A percentile compares a stretch with the other conserved stretches of the same genome.
Evolutionary conservation across 805 yeast species (phyloP).

Genomic region (Barnettozyma salicaria): DNA sequence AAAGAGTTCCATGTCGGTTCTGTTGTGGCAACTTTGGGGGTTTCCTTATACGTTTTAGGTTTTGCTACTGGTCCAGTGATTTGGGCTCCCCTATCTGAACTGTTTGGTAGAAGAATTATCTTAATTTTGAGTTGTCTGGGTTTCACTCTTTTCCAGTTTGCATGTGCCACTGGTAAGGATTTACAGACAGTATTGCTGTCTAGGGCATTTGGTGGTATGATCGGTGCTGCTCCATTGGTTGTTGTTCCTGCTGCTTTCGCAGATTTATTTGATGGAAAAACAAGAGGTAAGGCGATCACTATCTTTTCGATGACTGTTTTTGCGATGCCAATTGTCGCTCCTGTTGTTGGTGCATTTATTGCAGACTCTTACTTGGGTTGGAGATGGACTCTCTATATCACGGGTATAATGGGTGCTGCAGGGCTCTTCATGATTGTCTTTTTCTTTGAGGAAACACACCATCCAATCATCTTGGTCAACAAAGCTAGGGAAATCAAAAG

Average conservation of each 20-base stretch:
- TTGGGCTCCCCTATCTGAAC: conserved; percentile 86
- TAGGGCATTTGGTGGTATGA: conserved; percentile 73
- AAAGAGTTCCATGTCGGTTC: conserved; percentile 51
- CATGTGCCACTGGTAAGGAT: conserved; percentile 72
- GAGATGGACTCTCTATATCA: conserved; percentile 77
- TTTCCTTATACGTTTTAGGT: conserved; percentile 83
- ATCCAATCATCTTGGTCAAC: conserved; percentile 53
- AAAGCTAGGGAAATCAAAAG: conserved; percentile 61
- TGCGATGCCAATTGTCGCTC: conserved; percentile 77
- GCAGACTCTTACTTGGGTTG: conserved; percentile 60
- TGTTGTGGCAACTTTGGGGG: conserved; percentile 68
- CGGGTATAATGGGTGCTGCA: conserved; percentile 53
- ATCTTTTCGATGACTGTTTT: conserved; percentile 69
- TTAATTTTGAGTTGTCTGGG: conserved; percentile 52
- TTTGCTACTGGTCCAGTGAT: conserved; percentile 89
- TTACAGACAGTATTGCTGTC: conserved; percentile 70
- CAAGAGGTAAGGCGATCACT: conserved; percentile 73
- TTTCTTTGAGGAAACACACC: conserved; percentile 64
- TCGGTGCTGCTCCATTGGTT: conserved; percentile 82
- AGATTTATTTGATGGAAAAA: conserved; percentile 60
- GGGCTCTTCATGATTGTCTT: conserved; percentile 35
- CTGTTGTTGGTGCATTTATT: conserved; percentile 70
- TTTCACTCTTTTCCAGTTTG: conserved; percentile 57
- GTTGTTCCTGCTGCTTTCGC: conserved; percentile 85
- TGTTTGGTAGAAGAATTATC: conserved; percentile 64